Conservation (phyloP, 208 protist species). For the Porcisia deanei region DNA sequence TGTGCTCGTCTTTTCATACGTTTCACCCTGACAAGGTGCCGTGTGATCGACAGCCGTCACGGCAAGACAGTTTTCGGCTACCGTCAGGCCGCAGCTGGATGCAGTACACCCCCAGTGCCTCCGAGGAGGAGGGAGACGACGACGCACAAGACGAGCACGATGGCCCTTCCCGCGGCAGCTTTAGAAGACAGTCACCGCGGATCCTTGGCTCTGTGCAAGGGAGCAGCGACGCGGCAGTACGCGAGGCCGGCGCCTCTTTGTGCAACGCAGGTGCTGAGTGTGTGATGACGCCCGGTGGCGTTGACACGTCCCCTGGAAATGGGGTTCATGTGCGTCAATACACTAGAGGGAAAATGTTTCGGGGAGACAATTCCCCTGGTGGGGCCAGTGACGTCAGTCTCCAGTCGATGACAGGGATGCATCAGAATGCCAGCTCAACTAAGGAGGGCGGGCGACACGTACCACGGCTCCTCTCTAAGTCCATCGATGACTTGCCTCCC, state of each 20-base stretch:
- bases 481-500: conserved; percentile 6
- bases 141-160: neutral
- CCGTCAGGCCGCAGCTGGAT: conserved; percentile 29
- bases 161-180: conserved; percentile 4
- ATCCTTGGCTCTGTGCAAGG: neutral
- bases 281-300: neutral
- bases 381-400: neutral
- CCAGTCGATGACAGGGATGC: neutral
- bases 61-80: conserved; percentile 28
- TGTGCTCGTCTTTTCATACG: neutral
- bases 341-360: conserved; percentile 11
- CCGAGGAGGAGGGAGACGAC: conserved; percentile 16
- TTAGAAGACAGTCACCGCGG: conserved; percentile 1
- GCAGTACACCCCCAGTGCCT: conserved; percentile 31
- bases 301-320: conserved; percentile 2
- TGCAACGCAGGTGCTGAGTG: neutral
- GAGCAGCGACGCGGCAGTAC: neutral
- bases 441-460: conserved; percentile 12
- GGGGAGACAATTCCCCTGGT: neutral
- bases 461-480: conserved; percentile 14
- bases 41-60: neutral
- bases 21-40: neutral
- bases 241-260: neutral
- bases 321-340: conserved; percentile 5
- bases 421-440: conserved; percentile 1